Evolutionary conservation across 345 rosid genomes (phyloP).

Genomic region (Hibiscus mutabilis): DNA sequence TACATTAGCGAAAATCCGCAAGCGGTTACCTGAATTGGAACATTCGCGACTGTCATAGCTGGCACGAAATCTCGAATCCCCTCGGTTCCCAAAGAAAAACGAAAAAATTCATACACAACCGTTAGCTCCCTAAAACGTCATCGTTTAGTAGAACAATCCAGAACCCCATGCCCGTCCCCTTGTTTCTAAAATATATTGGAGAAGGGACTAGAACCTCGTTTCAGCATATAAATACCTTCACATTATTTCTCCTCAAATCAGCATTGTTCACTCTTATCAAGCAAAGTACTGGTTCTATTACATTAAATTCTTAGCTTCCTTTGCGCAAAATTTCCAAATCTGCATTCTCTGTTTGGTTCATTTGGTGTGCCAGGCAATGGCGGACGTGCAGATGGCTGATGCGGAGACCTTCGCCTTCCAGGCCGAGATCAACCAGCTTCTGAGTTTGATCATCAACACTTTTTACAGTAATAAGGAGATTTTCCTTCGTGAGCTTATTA

Average conservation of each 20-base stretch:
- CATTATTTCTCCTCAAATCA: not conserved
- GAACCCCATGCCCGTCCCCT: slow-evolving; percentile 18
- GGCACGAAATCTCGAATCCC: slow-evolving; percentile 3
- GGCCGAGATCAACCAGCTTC: slow-evolving; percentile 86
- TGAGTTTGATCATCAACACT: slow-evolving; percentile 81
- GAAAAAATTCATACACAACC: not conserved
- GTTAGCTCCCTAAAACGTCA: slow-evolving; percentile 13
- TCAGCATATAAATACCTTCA: not conserved
- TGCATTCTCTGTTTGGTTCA: not conserved
- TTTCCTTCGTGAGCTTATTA: slow-evolving; percentile 64
- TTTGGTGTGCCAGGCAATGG: slow-evolving; percentile 28
- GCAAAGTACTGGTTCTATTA: not conserved
- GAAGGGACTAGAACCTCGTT: slow-evolving; percentile 40
- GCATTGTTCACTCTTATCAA: not conserved
- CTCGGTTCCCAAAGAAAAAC: not conserved
- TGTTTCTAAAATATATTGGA: slow-evolving; percentile 4
- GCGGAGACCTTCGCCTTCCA: slow-evolving; percentile 90
- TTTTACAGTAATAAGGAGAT: slow-evolving; percentile 95
- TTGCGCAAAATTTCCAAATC: not conserved
- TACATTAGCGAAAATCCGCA: slow-evolving; percentile 15
- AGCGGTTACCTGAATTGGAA: slow-evolving; percentile 4
- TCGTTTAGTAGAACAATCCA: slow-evolving; percentile 48
- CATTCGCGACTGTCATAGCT: slow-evolving; percentile 6
- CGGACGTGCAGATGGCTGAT: slow-evolving; percentile 68
- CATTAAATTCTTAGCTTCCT: not conserved